Evolutionary conservation across 1,284 basidiomycete species (phyloP), one percentile per base, ranked within the genome.

Genomic region (Ustanciosporium gigantosporum): DNA sequence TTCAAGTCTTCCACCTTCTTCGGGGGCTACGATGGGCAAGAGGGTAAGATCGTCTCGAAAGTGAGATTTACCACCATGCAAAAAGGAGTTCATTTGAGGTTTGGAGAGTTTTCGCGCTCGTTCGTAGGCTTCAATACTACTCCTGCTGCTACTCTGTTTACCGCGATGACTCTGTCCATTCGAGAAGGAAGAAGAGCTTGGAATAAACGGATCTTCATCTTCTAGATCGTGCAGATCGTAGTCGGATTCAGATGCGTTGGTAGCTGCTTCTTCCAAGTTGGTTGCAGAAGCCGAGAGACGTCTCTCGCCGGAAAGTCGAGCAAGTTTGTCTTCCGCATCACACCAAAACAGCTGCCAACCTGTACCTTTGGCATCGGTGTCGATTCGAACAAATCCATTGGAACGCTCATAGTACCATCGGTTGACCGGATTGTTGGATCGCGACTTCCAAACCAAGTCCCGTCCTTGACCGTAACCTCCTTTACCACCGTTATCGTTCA

Each of bases 391-490:
- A 79, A 96, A 94, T 8, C 95, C 95, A 36, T 88, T 90, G 74
- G 87, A 89, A 25, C 95, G 86, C 78, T 99, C 95, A 70, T 91
- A 96, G 80, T 99, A 99, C 95, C 95, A 99, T 79, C 93, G 94
- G 80, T 99, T 99, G 46, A 98, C 87, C 0, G 92, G 92, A 78
- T 99, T 99, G 79, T 94, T 84, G 9, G 87, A 84, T 46, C 95
- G 84, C 71, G 87, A 89, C 55, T 95, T 86, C 94, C 94, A 99
- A 23, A 98, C 91, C 47, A 99, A 83, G 78, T 98, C 94, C 32
- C 87, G 83, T n/a, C 92, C 92, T 73, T 87, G 84, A 23, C 94
- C 95, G 55, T 86, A 83, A 31, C 94, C 95, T 9, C 92, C 92
- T 11, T 49, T 43, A 4, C 94, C 94, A 58, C 92, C 91, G 38